These are phyloP conservation scores for Chaetomium fimeti DNA, from an alignment of 495 filamentous ascomycete species.

Conservation along the genomic window DNA sequence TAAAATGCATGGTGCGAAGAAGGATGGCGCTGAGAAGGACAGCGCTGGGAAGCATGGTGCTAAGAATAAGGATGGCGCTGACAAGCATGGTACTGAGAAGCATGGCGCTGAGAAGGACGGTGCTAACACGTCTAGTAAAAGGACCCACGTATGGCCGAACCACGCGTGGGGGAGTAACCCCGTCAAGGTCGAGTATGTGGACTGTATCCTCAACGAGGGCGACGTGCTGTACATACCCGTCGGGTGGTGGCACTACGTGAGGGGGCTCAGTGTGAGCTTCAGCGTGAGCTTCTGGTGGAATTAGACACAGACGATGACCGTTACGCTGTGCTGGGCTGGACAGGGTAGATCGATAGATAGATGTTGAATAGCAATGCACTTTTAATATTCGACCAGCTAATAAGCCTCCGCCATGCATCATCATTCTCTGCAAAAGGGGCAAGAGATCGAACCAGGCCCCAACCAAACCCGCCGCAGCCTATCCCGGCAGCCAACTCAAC, in stretches of 20 bases:
- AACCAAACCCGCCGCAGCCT: background rate
- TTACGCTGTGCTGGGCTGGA: too few relatives aligned
- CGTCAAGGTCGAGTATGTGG: conserved; percentile 67
- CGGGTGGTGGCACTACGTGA: conserved; percentile 99
- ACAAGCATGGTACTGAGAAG: too few relatives aligned
- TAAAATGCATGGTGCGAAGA: too few relatives aligned
- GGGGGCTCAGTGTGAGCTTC: conserved; percentile 78
- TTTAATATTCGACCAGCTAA: background rate
- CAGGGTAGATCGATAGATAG: too few relatives aligned
- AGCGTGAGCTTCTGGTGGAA: conserved; percentile 99
- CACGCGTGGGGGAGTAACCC: too few relatives aligned
- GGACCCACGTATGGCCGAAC: too few relatives aligned
- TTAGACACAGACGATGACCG: conserved; percentile 34
- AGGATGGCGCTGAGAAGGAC: too few relatives aligned
- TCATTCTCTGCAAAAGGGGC: conserved; percentile 3
- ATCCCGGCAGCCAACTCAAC: background rate
- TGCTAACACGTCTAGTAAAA: too few relatives aligned
- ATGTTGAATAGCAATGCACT: background rate
- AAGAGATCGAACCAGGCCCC: background rate
- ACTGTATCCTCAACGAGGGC: conserved; percentile 74
- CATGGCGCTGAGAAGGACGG: too few relatives aligned
- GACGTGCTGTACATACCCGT: conserved; percentile 89
- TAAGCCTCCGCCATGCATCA: conserved; percentile 8
- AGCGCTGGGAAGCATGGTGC: too few relatives aligned
- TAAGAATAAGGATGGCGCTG: too few relatives aligned